phyloP scores from a whole-genome alignment of 352 stramenopile genomes.

The Lagenidium giganteum region DNA sequence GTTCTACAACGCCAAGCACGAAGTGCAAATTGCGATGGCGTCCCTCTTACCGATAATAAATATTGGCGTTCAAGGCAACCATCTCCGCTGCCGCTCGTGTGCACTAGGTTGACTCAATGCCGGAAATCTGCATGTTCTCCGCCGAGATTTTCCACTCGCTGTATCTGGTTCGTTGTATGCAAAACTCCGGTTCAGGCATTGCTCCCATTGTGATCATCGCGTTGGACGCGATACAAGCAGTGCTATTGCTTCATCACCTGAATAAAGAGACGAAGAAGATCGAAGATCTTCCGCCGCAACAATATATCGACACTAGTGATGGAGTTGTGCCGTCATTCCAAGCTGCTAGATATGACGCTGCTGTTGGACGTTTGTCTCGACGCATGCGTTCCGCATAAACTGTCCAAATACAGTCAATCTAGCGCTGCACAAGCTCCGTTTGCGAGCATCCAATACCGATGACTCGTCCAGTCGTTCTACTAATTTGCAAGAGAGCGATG shows the following conservation, averaged over 20 bases:
- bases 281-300: no score
- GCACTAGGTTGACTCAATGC: background rate
- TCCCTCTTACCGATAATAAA: slow-evolving; percentile 1
- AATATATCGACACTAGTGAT: no score
- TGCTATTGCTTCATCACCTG: no score
- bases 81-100: background rate
- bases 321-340: no score
- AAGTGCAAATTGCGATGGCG: background rate
- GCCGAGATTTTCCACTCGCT: slow-evolving; percentile 1
- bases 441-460: no score
- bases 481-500: background rate
- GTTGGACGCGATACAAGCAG: no score
- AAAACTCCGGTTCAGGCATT: background rate
- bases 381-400: background rate
- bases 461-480: no score
- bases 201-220: background rate
- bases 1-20: background rate
- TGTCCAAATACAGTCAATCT: no score
- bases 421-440: background rate
- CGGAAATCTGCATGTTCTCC: background rate
- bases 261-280: no score
- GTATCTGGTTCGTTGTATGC: slow-evolving; percentile 2
- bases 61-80: background rate
- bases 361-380: slow-evolving; percentile 1
- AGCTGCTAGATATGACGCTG: no score